These are phyloP conservation scores for Pyrenophora teres DNA, from an alignment of 2,329 filamentous ascomycete genomes.

Conservation along the genomic window DNA sequence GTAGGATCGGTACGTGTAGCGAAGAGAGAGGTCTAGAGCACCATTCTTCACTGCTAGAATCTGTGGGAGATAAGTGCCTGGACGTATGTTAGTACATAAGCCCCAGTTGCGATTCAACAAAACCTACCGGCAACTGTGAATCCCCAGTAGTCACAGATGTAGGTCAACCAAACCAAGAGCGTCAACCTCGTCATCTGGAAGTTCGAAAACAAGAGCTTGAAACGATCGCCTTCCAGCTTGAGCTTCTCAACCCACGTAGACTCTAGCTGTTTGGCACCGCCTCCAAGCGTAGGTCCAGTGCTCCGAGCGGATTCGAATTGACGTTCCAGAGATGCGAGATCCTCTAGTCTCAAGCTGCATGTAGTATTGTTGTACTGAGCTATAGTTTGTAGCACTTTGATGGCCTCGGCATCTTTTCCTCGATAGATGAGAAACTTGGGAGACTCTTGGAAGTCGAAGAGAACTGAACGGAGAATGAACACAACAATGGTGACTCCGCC, in stretches of 20 bases:
- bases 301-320: slow-evolving; percentile 35
- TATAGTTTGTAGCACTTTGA: slow-evolving; percentile 53
- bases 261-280: slow-evolving; percentile 37
- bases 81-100: background rate
- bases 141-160: slow-evolving; percentile 58
- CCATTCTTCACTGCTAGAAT: slow-evolving; percentile 60
- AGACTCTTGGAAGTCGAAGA: slow-evolving; percentile 63
- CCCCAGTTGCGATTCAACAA: background rate
- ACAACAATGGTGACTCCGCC: slow-evolving; percentile 48
- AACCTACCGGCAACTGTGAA: slow-evolving; percentile 53
- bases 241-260: slow-evolving; percentile 42
- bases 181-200: slow-evolving; percentile 53
- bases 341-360: slow-evolving; percentile 42
- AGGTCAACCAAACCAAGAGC: slow-evolving; percentile 56
- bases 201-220: slow-evolving; percentile 53
- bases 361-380: slow-evolving; percentile 49
- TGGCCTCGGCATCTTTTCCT: slow-evolving; percentile 58
- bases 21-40: slow-evolving; percentile 50
- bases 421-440: slow-evolving; percentile 63
- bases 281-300: slow-evolving; percentile 34
- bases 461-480: slow-evolving; percentile 59
- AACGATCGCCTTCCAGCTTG: slow-evolving; percentile 49
- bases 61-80: slow-evolving; percentile 55
- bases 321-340: slow-evolving; percentile 43
- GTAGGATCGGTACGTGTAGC: slow-evolving; percentile 58